These are phyloP conservation scores for Cordyceps tenuipes DNA, from an alignment of 2,329 filamentous ascomycete genomes.

Conservation along the genomic window DNA sequence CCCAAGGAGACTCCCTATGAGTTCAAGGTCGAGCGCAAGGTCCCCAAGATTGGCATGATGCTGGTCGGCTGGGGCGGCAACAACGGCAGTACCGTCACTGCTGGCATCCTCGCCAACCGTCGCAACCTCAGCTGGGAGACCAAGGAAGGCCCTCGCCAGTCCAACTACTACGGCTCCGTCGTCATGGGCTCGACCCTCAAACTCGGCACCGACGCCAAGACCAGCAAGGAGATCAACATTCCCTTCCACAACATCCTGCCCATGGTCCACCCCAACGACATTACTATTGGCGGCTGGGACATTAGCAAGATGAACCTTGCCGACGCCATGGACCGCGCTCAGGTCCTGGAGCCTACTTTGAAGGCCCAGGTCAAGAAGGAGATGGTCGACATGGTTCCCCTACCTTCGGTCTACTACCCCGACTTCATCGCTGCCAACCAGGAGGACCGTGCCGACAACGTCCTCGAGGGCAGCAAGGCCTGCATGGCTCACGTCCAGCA, in stretches of 20 bases:
- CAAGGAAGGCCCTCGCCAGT: constrained; percentile 71
- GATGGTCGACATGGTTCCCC: constrained; percentile 78
- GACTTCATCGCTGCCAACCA: constrained; percentile 99
- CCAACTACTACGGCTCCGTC: constrained; percentile 98
- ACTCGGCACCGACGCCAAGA: constrained; percentile 79
- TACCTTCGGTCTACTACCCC: constrained; percentile 96
- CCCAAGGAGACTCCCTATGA: constrained; percentile 88
- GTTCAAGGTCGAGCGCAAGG: constrained; percentile 93
- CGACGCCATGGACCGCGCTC: constrained; percentile 88
- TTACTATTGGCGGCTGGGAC: constrained; percentile 94
- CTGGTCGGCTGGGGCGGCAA: constrained; percentile 96
- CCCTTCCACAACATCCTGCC: constrained; percentile 91
- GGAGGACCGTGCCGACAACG: constrained; percentile 89
- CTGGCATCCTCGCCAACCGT: constrained; percentile 93
- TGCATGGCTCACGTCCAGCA: constrained; percentile 83
- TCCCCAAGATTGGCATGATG: constrained; percentile 94
- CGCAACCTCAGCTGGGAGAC: constrained; percentile 84
- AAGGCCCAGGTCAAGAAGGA: constrained; percentile 88
- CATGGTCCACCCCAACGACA: constrained; percentile 95
- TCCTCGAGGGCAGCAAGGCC: constrained; percentile 76
- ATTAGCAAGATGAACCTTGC: constrained; percentile 87
- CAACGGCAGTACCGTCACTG: constrained; percentile 95
- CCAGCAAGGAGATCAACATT: constrained; percentile 85
- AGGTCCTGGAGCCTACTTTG: constrained; percentile 89
- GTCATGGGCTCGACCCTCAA: constrained; percentile 97